Base-by-base conservation (phyloP, 2,329 filamentous ascomycete species). In the Coniochaeta prunicola region DNA sequence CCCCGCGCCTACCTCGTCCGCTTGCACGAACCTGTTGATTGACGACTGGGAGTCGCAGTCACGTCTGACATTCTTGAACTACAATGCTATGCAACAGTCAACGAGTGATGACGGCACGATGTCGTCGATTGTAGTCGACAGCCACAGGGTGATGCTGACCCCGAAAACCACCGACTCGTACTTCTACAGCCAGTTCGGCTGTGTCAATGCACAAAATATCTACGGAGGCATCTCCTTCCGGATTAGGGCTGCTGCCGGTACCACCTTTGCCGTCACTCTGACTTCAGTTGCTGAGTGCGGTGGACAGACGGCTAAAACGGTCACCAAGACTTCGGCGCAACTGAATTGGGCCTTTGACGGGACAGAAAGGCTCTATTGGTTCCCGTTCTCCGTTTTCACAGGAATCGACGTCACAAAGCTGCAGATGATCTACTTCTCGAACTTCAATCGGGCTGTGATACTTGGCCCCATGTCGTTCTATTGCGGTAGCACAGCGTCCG, bases 1-100 rank as follows among this genome's bases (percentile, higher is more conserved):
- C 9, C 61, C 67, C 1, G 58, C 59, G 42, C 56, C 57, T 15
- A 61, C 61, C 53, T 57, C 65, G 28, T 53, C 58, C 8, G 57
- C 56, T 9, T 71, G 69, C 60, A 59, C 63, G 17, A 65, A 68
- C 48, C 60, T 70, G 50, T 59, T 69, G 38, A 66, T 86, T 58
- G 83, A 86, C 62, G 83, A 86, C 71, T 86, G 80, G 77, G 76
- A 75, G 58, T 86, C 83, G 9, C 83, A 86, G 66, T 86, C 83
- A 6, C 80, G 83, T 31, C 69, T 86, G 57, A 83, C 80, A 1
- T 86, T 86, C 69, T 70, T 86, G 17, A 80, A 74, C 65, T 86
- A 86, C 73, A 86, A 86, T 65, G 76, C 83, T 38, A 72, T 85
- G 71, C 71, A 80, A 2, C 72, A 80, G 62, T 74, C 83, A 4